phyloP scores from a whole-genome alignment of 257 asterid species.

The Solanum sejunctum region DNA sequence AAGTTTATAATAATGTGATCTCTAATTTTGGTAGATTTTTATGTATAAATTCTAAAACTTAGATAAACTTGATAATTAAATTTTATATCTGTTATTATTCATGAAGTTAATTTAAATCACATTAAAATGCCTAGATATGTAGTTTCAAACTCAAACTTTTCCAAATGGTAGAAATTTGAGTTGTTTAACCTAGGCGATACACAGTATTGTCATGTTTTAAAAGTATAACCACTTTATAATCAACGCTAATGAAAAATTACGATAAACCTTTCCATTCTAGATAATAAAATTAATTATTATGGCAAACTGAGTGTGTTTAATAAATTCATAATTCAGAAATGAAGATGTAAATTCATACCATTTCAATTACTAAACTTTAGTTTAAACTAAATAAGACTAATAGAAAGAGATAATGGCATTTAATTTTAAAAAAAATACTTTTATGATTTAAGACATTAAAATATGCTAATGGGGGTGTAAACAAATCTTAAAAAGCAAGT shows the following conservation, averaged over 20 bases:
- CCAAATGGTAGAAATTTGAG: neutral
- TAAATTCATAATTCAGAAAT: neutral
- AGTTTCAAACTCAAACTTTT: neutral
- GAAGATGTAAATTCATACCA: neutral
- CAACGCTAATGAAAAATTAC: neutral
- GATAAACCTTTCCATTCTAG: neutral
- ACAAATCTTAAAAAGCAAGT: neutral
- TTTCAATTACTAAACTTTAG: neutral
- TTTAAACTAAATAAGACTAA: neutral
- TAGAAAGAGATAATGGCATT: neutral
- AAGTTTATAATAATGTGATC: neutral
- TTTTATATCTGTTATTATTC: neutral
- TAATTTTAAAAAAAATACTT: neutral
- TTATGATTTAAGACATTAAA: neutral
- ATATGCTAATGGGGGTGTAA: neutral
- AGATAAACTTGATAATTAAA: neutral
- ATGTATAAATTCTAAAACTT: neutral
- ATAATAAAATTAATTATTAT: neutral
- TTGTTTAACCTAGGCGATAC: neutral
- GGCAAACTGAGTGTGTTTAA: neutral
- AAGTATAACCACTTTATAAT: neutral
- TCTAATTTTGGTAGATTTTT: neutral
- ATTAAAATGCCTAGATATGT: neutral
- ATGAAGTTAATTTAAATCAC: neutral
- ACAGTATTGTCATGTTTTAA: neutral